phyloP scores from a whole-genome alignment of 345 rosid species.

The Eucalyptus decipiens region DNA sequence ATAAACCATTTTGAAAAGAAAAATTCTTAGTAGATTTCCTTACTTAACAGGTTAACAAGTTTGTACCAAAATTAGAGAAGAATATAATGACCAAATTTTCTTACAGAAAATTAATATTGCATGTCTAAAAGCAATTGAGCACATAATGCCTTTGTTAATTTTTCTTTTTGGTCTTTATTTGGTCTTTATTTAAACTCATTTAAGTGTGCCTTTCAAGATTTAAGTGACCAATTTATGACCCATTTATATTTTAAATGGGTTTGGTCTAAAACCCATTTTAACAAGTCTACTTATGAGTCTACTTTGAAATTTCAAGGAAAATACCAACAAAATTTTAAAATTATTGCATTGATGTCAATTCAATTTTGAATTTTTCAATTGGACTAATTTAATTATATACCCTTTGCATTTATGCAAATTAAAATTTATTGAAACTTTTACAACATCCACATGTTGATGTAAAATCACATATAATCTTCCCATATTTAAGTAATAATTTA shows the following conservation, averaged over 20 bases:
- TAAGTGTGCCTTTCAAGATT: no score
- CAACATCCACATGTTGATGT: background rate
- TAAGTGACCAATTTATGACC: no score
- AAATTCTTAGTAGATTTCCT: background rate
- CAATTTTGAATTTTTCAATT: no score
- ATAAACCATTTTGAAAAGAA: background rate
- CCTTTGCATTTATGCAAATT: background rate
- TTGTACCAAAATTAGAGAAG: background rate
- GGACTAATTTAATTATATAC: background rate
- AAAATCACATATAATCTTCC: background rate
- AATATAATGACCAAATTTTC: background rate
- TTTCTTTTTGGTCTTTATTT: no score
- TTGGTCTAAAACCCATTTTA: no score
- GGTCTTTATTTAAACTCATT: no score
- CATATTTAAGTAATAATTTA: background rate
- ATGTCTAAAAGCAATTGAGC: background rate
- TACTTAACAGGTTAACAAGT: background rate
- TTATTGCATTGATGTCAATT: no score
- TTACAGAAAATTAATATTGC: background rate
- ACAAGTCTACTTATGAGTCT: no score
- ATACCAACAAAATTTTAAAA: no score
- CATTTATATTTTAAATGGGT: no score
- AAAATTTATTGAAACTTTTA: background rate
- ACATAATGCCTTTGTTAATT: no score
- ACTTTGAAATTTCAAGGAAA: background rate